Percentiles rank a stretch among this genome's conserved stretches.
phyloP scores from a whole-genome alignment of 192 early-diverging fungal species.

The Backusella liffmaniae region DNA sequence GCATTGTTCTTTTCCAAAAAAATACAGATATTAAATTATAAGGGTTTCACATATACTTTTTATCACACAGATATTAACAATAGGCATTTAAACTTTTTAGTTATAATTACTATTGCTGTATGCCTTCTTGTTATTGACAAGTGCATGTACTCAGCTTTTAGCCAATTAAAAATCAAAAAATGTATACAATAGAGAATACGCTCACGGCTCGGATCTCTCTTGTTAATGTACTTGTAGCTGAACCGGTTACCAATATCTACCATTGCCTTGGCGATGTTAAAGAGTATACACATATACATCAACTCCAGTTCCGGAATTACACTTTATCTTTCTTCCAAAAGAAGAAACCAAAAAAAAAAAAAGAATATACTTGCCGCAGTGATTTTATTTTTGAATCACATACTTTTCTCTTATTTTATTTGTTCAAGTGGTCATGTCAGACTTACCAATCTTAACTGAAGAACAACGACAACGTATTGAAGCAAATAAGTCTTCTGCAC shows the following conservation, averaged over 20 bases:
- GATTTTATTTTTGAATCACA: background rate
- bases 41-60: background rate
- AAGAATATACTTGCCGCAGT: background rate
- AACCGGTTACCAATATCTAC: too few relatives aligned
- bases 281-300: background rate
- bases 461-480: conserved; percentile 47
- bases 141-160: too few relatives aligned
- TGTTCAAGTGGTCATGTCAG: background rate
- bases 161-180: too few relatives aligned
- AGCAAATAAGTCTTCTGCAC: conserved; percentile 46
- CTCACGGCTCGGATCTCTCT: background rate
- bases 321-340: too few relatives aligned
- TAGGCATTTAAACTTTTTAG: background rate
- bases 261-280: background rate
- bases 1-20: background rate
- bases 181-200: background rate
- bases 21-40: background rate
- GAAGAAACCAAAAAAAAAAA: too few relatives aligned
- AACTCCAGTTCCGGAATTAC: too few relatives aligned
- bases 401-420: background rate
- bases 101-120: too few relatives aligned
- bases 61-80: background rate
- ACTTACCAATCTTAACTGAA: conserved; percentile 30
- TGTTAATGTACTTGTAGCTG: background rate
- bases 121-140: too few relatives aligned